These are phyloP conservation scores for Tuctoria greenei DNA, from an alignment of 176 grass and related monocot species.

Conservation along the genomic window DNA sequence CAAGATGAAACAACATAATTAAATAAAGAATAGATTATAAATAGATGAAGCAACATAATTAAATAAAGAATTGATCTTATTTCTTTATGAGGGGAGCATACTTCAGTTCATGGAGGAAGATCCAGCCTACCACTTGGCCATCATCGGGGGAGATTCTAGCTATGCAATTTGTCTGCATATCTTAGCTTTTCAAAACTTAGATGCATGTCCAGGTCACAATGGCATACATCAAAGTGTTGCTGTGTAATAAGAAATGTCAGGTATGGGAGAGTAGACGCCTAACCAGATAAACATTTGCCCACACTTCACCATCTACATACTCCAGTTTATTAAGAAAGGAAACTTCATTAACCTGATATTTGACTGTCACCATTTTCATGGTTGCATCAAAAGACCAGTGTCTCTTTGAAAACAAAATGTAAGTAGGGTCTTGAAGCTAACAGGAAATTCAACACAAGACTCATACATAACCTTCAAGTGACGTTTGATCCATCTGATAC, in stretches of 20 bases:
- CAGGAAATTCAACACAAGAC: slow-evolving; percentile 18
- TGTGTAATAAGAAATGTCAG: slow-evolving; percentile 2
- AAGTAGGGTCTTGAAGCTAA: slow-evolving; percentile 10
- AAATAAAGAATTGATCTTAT: too few relatives aligned
- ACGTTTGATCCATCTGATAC: slow-evolving; percentile 67
- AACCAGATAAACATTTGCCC: slow-evolving; percentile 97
- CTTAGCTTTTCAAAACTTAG: slow-evolving; percentile 39
- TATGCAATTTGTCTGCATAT: slow-evolving; percentile 95
- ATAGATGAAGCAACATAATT: too few relatives aligned
- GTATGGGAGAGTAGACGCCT: slow-evolving; percentile 26
- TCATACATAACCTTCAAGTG: slow-evolving; percentile 51
- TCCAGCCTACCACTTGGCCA: slow-evolving; percentile 73
- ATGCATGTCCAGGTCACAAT: not conserved
- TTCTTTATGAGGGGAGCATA: not conserved
- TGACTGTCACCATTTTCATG: slow-evolving; percentile 66
- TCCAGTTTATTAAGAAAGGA: slow-evolving; percentile 85
- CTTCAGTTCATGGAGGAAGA: slow-evolving; percentile 88
- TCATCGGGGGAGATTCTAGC: slow-evolving; percentile 78
- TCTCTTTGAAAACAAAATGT: not conserved
- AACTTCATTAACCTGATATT: slow-evolving; percentile 66
- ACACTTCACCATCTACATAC: slow-evolving; percentile 88
- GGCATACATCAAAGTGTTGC: too few relatives aligned
- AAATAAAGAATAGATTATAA: too few relatives aligned
- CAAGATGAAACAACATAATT: too few relatives aligned
- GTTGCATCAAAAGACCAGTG: slow-evolving; percentile 51